Percentiles rank a stretch among this genome's conserved stretches.
phyloP scores from a whole-genome alignment of 306 rosid species.

The Quercus suber region DNA sequence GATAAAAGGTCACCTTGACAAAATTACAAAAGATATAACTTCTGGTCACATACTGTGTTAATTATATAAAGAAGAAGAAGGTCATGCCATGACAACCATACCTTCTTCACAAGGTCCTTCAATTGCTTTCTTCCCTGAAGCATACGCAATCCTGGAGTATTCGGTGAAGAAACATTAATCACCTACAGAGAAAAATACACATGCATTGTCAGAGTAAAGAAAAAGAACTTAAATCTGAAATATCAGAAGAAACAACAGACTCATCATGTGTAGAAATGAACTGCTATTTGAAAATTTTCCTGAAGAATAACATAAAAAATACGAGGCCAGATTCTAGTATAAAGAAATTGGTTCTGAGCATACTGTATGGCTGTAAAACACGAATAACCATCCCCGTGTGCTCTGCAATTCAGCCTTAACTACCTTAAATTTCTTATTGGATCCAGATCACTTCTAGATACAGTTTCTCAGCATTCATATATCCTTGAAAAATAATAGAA shows the following conservation, averaged over 20 bases:
- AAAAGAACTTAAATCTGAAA: not conserved
- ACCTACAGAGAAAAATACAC: constrained; percentile 48
- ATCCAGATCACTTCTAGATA: not conserved
- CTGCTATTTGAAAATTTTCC: not conserved
- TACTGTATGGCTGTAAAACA: not conserved
- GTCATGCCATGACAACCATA: constrained; percentile 33
- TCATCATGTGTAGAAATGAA: constrained; percentile 2
- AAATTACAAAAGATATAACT: constrained; percentile 23
- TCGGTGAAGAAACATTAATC: constrained; percentile 96
- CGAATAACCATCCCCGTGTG: not conserved
- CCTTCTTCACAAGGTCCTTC: constrained; percentile 94
- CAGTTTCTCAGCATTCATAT: not conserved
- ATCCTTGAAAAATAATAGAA: not conserved
- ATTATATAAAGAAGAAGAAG: constrained; percentile 9
- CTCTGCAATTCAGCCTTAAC: not conserved
- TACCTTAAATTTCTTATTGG: not conserved
- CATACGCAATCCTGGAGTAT: constrained; percentile 97
- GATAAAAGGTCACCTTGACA: constrained; percentile 26
- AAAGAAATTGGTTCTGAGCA: not conserved
- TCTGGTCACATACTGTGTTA: constrained; percentile 13
- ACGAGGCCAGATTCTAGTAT: not conserved
- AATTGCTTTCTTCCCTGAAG: constrained; percentile 98
- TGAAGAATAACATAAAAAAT: not conserved
- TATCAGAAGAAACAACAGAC: not conserved
- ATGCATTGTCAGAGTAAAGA: not conserved